Evolutionary conservation across 768 basidiomycete genomes (phyloP).

Genomic region (Lanmaoa rubissima): DNA sequence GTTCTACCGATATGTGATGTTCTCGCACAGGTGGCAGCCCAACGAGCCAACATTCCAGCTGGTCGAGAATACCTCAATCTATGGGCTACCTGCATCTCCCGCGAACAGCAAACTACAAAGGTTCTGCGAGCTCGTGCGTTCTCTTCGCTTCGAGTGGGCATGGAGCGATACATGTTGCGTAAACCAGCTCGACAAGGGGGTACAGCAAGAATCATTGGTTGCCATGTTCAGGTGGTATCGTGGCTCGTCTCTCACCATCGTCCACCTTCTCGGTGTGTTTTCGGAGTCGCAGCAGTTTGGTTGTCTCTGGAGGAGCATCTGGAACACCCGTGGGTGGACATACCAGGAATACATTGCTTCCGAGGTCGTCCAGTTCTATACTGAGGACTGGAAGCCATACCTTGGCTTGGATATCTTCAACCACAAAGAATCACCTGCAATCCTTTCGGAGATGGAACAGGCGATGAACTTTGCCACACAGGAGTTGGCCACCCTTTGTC

Average conservation of each 20-base stretch:
- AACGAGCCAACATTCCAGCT: background rate
- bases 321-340: background rate
- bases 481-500: background rate
- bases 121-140: background rate
- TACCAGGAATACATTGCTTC: too few relatives aligned
- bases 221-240: slow-evolving; percentile 16
- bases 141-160: background rate
- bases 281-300: background rate
- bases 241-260: background rate
- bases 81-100: background rate
- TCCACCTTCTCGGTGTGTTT: slow-evolving; percentile 8
- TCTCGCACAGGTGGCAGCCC: slow-evolving; percentile 1
- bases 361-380: too few relatives aligned
- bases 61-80: slow-evolving; percentile 1
- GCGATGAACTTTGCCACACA: background rate
- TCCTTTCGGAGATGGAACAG: slow-evolving; percentile 3
- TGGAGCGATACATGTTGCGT: slow-evolving; percentile 15
- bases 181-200: background rate
- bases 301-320: slow-evolving; percentile 11
- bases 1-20: slow-evolving; percentile 7
- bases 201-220: slow-evolving; percentile 3
- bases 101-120: background rate
- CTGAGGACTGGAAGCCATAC: too few relatives aligned
- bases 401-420: too few relatives aligned
- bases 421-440: background rate